A percentile compares a stretch with the other conserved stretches of the same genome.
phyloP scores from a whole-genome alignment of 129 eudicot genomes.

The Helianthus annuus region HanXRQr2.0-SUNRISE NC_035441.2:128583559-128584058 shows the following conservation, averaged over 20 bases:
- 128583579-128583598: conserved; percentile 74
- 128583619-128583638: conserved; percentile 61
- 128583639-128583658: conserved; percentile 51
- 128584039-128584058: conserved; percentile 58
- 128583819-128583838: conserved; percentile 60
- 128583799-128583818: conserved; percentile 69
- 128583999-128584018: conserved; percentile 50
- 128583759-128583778: conserved; percentile 56
- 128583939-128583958: conserved; percentile 58
- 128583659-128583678: conserved; percentile 71
- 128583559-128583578: conserved; percentile 66
- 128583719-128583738: conserved; percentile 40
- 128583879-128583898: conserved; percentile 51
- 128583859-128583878: conserved; percentile 50
- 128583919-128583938: conserved; percentile 48
- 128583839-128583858: conserved; percentile 56
- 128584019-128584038: conserved; percentile 52
- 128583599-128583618: conserved; percentile 49
- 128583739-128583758: conserved; percentile 63
- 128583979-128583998: conserved; percentile 41
- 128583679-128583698: conserved; percentile 77
- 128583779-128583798: conserved; percentile 65
- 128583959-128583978: conserved; percentile 58
- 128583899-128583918: conserved; percentile 62
- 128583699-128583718: conserved; percentile 74